phyloP scores from a whole-genome alignment of 2,329 filamentous ascomycete genomes.

The Talaromyces sp. region DNA sequence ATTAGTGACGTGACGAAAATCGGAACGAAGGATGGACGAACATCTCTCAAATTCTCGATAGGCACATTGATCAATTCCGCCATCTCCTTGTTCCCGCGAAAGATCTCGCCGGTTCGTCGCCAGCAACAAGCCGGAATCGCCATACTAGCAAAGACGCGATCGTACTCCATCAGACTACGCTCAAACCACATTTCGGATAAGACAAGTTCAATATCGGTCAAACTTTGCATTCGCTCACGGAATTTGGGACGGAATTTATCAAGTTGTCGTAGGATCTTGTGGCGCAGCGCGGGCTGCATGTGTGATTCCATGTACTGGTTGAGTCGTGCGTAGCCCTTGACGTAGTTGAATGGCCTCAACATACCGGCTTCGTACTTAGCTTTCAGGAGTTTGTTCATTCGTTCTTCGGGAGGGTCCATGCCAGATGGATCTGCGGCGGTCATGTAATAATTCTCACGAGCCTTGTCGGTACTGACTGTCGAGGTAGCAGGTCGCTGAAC shows the following conservation, averaged over 20 bases:
- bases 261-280: slow-evolving; percentile 87
- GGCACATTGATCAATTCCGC: slow-evolving; percentile 91
- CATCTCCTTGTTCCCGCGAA: slow-evolving; percentile 97
- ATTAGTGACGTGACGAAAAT: background rate
- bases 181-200: slow-evolving; percentile 99
- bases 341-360: slow-evolving; percentile 96
- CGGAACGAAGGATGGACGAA: slow-evolving; percentile 45
- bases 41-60: slow-evolving; percentile 85
- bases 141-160: slow-evolving; percentile 98
- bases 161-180: slow-evolving; percentile 92
- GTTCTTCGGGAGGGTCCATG: slow-evolving; percentile 80
- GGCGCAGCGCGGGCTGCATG: slow-evolving; percentile 74
- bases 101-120: slow-evolving; percentile 95
- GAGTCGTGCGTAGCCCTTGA: slow-evolving; percentile 88
- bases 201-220: slow-evolving; percentile 92
- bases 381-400: slow-evolving; percentile 89
- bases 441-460: slow-evolving; percentile 83
- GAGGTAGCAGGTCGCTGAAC: slow-evolving; percentile 62
- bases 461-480: slow-evolving; percentile 63
- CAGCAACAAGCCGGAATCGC: slow-evolving; percentile 97
- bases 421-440: slow-evolving; percentile 93
- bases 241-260: slow-evolving; percentile 95
- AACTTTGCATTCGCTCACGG: slow-evolving; percentile 83
- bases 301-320: slow-evolving; percentile 90
- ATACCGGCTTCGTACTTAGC: slow-evolving; percentile 96